Conservation (phyloP, 1,284 basidiomycete genomes). For the Puccinia novopanici region DNA sequence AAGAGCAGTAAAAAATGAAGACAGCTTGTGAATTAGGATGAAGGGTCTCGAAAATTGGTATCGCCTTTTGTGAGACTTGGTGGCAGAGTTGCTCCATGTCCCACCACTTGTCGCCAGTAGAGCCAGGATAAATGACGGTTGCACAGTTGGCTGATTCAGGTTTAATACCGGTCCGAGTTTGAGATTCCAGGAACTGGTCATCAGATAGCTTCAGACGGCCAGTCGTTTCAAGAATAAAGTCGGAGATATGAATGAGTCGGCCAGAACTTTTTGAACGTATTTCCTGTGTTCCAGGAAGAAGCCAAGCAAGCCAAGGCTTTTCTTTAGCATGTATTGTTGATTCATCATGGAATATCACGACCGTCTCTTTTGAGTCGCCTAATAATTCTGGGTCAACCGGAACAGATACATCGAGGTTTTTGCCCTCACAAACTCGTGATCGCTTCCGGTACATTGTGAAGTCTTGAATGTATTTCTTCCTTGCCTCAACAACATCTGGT, state of each 20-base stretch:
- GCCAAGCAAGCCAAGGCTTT: background rate
- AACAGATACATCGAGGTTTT: background rate
- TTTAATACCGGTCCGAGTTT: background rate
- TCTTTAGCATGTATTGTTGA: constrained; percentile 2
- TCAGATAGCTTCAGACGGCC: background rate
- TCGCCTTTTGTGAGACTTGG: too few relatives aligned
- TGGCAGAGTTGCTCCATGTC: too few relatives aligned
- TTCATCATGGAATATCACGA: background rate
- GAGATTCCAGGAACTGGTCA: background rate
- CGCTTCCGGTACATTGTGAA: background rate
- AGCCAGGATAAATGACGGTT: background rate
- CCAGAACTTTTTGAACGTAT: background rate
- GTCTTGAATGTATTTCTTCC: constrained; percentile 20
- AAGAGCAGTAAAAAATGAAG: too few relatives aligned
- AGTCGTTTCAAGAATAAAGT: background rate
- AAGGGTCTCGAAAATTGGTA: too few relatives aligned
- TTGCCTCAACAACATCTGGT: too few relatives aligned
- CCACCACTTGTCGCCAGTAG: background rate
- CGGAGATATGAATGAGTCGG: background rate
- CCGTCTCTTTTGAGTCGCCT: background rate
- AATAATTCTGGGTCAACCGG: background rate
- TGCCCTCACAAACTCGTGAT: background rate
- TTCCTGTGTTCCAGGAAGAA: background rate
- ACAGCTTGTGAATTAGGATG: too few relatives aligned
- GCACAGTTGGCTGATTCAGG: background rate